Base-by-base conservation (phyloP, 306 rosid species). In the Pueraria montana region DNA sequence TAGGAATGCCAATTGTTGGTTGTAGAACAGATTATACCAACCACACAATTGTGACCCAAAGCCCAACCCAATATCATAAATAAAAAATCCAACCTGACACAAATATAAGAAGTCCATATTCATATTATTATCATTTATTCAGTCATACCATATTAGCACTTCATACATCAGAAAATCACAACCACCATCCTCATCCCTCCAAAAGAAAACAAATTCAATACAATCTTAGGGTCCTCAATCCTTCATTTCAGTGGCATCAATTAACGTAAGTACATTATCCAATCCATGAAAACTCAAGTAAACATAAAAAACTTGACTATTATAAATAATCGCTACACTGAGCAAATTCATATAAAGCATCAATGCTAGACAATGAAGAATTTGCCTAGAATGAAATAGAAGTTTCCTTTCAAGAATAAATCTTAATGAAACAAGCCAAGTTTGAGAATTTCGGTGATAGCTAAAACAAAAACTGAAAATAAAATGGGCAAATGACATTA, bases 11-110 rank as follows among this genome's bases (percentile, higher is more conserved):
- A 27, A 58, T 27, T 26, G 70, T 45, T 45, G 48, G 52, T 46
- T 45, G 36, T 26, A 20, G 11, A 17, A 36, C 40, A 72, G 16
- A 72, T 72, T 21, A 45, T 71, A 55, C 68, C 36, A 72, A 9
- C 70, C 49, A 58, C 24, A 40, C 59, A 71, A 23, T 58, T 59
- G 72, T 34, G 11, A 32, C 64, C 73, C 53, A 49, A 49, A 77
- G 5, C 53, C 63, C 75, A 78, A 36, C 52, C 36, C 18, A 8
- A 2, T 34, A 20, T 32, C n/a, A 14, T 16, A 24, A 40, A 6
- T 5, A 3, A 75, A 75, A 55, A 56, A 3, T 21, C 18, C 53
- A 56, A 3, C 21, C 23, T 11, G 52, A 34, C 34, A 38, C 14
- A 40, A 36, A 9, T 20, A 36, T 12, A 12, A 77, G 17, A 59